Evolutionary conservation across 2,329 filamentous ascomycete species (phyloP), one percentile per base, ranked within the genome.

Genomic region (Chaetomium globosum): DNA sequence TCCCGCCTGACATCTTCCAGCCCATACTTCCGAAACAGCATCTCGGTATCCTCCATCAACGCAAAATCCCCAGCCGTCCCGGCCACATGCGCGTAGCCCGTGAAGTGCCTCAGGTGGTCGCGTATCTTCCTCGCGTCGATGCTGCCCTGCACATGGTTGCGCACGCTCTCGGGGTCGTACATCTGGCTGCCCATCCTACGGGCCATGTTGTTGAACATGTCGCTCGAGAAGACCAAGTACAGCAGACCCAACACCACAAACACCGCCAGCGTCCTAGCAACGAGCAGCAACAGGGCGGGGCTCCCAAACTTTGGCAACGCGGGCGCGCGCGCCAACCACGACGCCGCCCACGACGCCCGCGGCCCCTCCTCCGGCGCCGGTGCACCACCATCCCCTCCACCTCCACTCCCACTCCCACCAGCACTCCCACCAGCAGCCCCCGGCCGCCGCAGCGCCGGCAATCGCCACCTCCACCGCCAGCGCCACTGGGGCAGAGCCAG

Each of bases 61-160:
- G 89, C 91, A 72, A 89, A 93, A 78, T 96, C 94, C 56, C 95
- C 95, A 79, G 97, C 89, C 3, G 93, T 96, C n/a, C 95, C 95
- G 2, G 92, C 95, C 68, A 98, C 83, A 77, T 98, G 95, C 67
- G 95, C 91, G 75, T 91, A 97, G 63, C 85, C 85, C 4, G 92
- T 94, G 68, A 94, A 87, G 73, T 93, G 90, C 72, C 85, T 81
- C 66, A 97, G 79, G 65, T 91, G 90, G 49, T 91, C 88, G 68
- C 87, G 85, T 75, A 95, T 89, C 59, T 84, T 82, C 65, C 83
- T 82, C 62, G 86, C 81, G 73, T 96, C 89, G 69, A 96, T 85
- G 71, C 87, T 87, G 57, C 83, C 82, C 75, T 95, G 87, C 30
- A 96, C 84, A 77, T 89, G 91, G 65, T 85, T 81, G 63, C 92